Base-by-base conservation (phyloP, 1,284 basidiomycete species). In the Tilletia caries region DNA sequence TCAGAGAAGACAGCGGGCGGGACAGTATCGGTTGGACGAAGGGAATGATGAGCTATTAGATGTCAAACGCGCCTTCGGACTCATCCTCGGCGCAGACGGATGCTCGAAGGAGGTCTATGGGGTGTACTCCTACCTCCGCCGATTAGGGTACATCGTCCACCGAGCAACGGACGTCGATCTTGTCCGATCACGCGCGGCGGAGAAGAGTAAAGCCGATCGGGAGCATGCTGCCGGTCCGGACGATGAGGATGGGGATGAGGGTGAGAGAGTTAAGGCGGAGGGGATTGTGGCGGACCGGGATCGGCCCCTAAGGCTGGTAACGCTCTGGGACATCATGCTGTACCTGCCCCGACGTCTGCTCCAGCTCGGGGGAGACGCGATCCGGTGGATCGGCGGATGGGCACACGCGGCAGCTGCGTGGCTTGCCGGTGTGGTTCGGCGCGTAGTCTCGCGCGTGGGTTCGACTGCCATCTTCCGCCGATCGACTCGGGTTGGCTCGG, bases 101-200 rank as follows among this genome's bases (percentile, higher is more conserved):
- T 80, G 5, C 80, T 91, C 90, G 0, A 84, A 92, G 73, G 93
- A 96, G 79, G 87, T 89, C 66, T 95, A 95, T 81, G 92, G 95
- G 86, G 91, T 95, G 20, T 98, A 92, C 79, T 89, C 95, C 0
- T 95, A 95, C 82, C 86, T 98, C 29, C 93, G 91, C 79, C 89
- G 95, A 12, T 86, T 98, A 32, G 95, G 95, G 12, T 98, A 96
- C 84, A 88, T 90, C 2, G 89, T 98, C 5, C 92, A 89, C 64
- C 88, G 95, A 25, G 86, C 91, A 0, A 75, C 23, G 13, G 65
- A 77, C 6, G 69, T 76, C 0, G 81, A 82, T 41, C 68, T 54
- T 68, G 25, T 54, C 52, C 52, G 52, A 54, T 54, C 23, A 27
- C 52, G 52, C 52, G 52, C 52, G 25, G 52, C 52, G 25, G 52